phyloP scores from a whole-genome alignment of 257 asterid genomes.

The Petunia axillaris region DNA sequence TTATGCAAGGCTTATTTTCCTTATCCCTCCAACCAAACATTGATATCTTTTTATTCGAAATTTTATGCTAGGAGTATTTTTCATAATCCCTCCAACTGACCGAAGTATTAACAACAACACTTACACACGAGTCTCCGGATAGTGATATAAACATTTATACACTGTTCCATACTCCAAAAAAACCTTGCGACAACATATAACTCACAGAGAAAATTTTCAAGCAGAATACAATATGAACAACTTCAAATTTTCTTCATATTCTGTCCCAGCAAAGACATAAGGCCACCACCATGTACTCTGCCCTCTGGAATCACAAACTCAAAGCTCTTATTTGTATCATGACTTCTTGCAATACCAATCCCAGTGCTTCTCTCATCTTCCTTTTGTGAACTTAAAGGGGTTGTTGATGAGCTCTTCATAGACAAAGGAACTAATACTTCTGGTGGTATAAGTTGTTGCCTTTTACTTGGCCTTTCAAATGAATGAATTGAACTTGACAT shows the following conservation, averaged over 20 bases:
- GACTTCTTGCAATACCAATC: conserved; percentile 26
- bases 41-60: too few species aligned
- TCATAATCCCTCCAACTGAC: background rate
- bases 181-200: conserved; percentile 17
- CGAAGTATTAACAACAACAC: conserved; percentile 13
- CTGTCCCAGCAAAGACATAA: conserved; percentile 76
- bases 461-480: conserved; percentile 49
- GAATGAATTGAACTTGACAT: conserved; percentile 55
- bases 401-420: conserved; percentile 64
- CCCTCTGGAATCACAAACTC: conserved; percentile 70
- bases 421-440: conserved; percentile 86
- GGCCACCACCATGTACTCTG: conserved; percentile 96
- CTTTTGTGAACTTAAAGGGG: conserved; percentile 40
- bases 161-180: conserved; percentile 16
- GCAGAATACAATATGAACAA: conserved; percentile 11
- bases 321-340: conserved; percentile 33
- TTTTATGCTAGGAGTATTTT: too few species aligned
- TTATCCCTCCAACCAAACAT: too few species aligned
- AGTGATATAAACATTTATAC: conserved; percentile 21
- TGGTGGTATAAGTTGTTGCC: conserved; percentile 72
- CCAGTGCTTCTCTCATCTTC: conserved; percentile 43
- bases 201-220: conserved; percentile 12
- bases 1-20: too few species aligned
- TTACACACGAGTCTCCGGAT: background rate
- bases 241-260: conserved; percentile 45